Conservation (phyloP, 169 alveolate genomes). For the Cryptosporidium baileyi region DNA sequence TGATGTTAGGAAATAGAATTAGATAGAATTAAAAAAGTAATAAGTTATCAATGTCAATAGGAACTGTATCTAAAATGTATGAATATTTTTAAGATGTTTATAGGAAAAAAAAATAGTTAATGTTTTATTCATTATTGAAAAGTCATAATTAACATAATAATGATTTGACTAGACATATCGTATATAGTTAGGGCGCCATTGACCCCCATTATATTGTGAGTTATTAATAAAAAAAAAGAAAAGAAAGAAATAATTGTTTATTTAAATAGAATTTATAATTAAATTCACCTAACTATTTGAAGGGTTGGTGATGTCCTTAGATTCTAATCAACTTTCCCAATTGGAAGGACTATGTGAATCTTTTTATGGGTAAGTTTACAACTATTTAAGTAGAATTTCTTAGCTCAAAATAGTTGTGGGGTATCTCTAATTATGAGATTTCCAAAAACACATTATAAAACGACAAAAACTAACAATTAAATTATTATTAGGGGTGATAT, state of each 20-base stretch:
- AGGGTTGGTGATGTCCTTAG: constrained; percentile 72
- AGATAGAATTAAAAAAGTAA: too few species aligned
- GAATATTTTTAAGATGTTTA: too few species aligned
- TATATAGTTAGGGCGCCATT: neutral
- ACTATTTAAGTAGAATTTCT: too few species aligned
- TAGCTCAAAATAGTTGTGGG: too few species aligned
- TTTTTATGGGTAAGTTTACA: constrained; percentile 77
- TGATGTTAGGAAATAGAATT: too few species aligned
- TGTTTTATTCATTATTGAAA: too few species aligned
- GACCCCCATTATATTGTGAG: constrained; percentile 15
- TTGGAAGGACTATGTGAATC: constrained; percentile 87
- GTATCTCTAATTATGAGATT: neutral
- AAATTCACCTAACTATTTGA: constrained; percentile 12
- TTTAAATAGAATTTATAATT: constrained; percentile 2
- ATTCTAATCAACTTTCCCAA: constrained; percentile 83
- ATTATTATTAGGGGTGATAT: constrained; percentile 78
- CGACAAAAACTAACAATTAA: neutral
- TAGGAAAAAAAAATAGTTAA: too few species aligned
- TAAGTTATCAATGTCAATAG: too few species aligned
- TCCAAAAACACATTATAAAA: too few species aligned
- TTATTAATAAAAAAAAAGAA: too few species aligned
- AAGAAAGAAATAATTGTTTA: neutral
- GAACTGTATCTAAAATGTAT: too few species aligned
- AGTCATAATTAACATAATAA: too few species aligned
- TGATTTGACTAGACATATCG: constrained; percentile 44